A percentile compares a stretch with the other conserved stretches of the same genome.
phyloP scores from a whole-genome alignment of 2,329 filamentous ascomycete species.

The Colletotrichum sp. region DNA sequence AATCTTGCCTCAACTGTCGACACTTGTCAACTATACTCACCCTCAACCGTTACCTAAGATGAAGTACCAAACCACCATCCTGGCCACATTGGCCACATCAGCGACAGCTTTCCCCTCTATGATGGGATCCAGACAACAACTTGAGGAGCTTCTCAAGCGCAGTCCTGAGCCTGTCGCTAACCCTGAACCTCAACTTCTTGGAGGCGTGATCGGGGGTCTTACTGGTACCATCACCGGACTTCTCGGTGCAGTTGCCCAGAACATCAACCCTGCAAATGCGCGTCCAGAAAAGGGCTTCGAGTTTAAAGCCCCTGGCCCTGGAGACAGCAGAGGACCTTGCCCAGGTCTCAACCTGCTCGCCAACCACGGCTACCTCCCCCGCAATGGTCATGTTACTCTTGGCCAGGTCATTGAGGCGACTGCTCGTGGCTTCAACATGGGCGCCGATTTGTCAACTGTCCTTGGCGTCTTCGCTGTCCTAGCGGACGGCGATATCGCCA shows the following conservation, averaged over 20 bases:
- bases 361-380: slow-evolving; percentile 48
- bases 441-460: neutral
- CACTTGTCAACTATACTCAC: neutral
- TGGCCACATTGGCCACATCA: neutral
- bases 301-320: neutral
- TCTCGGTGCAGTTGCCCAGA: slow-evolving; percentile 7
- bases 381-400: slow-evolving; percentile 33
- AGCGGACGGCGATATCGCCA: neutral
- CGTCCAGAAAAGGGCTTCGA: slow-evolving; percentile 12
- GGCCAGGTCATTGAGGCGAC: slow-evolving; percentile 12
- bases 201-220: neutral
- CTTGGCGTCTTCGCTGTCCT: slow-evolving; percentile 4
- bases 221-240: slow-evolving; percentile 1
- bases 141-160: neutral
- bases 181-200: neutral
- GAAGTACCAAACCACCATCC: neutral
- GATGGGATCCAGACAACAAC: neutral
- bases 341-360: slow-evolving; percentile 49
- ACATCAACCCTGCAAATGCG: neutral
- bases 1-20: neutral
- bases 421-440: slow-evolving; percentile 15
- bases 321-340: slow-evolving; percentile 32
- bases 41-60: neutral
- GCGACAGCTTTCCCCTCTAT: slow-evolving; percentile 6
- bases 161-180: neutral